Evolutionary conservation across 257 asterid species (phyloP).

Genomic region (Primulina eburnea): DNA sequence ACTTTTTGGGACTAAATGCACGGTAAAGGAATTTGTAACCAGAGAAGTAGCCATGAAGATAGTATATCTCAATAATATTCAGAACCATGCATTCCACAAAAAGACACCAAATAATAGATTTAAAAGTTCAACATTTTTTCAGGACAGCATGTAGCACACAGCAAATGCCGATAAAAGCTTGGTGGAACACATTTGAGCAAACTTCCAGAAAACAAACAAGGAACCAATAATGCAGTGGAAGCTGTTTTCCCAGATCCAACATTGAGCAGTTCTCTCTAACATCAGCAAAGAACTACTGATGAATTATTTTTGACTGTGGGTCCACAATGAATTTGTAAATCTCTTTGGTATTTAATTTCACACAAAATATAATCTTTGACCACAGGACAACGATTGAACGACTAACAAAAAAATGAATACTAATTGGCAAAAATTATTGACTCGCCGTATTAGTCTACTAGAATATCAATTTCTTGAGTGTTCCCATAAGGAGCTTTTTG

Average conservation of each 20-base stretch:
- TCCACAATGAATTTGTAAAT: neutral
- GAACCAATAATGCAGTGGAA: neutral
- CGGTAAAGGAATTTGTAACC: constrained; percentile 1
- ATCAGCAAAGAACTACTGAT: no score
- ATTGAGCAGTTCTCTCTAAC: no score
- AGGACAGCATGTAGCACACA: neutral
- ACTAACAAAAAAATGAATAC: neutral
- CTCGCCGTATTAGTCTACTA: neutral
- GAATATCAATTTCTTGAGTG: constrained; percentile 5
- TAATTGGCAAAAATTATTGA: constrained; percentile 1
- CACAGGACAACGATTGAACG: neutral
- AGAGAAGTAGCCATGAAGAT: constrained; percentile 3
- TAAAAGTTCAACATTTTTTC: neutral
- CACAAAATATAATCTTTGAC: no score
- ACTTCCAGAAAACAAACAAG: neutral
- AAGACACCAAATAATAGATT: neutral
- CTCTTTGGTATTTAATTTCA: no score
- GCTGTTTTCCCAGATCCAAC: no score
- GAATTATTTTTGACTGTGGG: no score
- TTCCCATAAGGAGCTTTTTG: constrained; percentile 6
- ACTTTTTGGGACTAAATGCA: neutral
- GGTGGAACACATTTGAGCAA: neutral
- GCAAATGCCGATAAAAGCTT: neutral
- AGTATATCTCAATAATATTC: neutral
- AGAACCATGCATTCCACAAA: neutral